These are phyloP conservation scores for Niebla homalea DNA, from an alignment of 495 filamentous ascomycete genomes.

Conservation along the genomic window DNA sequence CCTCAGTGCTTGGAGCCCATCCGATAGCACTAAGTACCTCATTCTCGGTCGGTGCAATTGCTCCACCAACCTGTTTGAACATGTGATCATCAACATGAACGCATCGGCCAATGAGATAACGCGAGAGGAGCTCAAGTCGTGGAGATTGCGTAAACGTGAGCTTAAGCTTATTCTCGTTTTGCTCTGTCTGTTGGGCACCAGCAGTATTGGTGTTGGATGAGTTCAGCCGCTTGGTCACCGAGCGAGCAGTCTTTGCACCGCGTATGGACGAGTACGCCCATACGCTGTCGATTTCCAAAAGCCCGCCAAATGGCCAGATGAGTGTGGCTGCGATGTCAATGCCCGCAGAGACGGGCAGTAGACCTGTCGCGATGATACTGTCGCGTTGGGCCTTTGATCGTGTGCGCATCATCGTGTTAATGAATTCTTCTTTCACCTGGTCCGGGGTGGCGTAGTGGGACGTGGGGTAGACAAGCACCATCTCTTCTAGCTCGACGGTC, in stretches of 20 bases:
- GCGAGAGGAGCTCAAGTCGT: constrained; percentile 18
- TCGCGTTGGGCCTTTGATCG: constrained; percentile 26
- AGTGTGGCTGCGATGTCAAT: constrained; percentile 24
- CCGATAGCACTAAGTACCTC: constrained; percentile 27
- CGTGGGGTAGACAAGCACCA: constrained; percentile 25
- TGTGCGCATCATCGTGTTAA: constrained; percentile 24
- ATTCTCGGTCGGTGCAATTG: constrained; percentile 18
- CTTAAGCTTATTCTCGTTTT: constrained; percentile 15
- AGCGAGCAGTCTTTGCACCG: constrained; percentile 22
- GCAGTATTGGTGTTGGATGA: constrained; percentile 5
- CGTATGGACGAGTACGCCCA: constrained; percentile 27
- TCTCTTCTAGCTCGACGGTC: constrained; percentile 23
- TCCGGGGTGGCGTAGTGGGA: constrained; percentile 16
- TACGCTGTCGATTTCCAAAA: constrained; percentile 24
- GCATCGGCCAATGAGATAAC: constrained; percentile 20
- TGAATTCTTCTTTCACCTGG: constrained; percentile 24
- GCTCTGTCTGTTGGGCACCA: constrained; percentile 2
- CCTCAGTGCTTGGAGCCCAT: constrained; percentile 21
- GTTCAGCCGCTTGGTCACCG: constrained; percentile 20
- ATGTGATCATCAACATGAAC: constrained; percentile 14
- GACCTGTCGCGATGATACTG: constrained; percentile 25
- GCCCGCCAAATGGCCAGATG: constrained; percentile 25
- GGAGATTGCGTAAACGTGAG: constrained; percentile 21
- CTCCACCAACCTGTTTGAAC: constrained; percentile 12
- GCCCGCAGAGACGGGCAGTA: constrained; percentile 23